Conservation (phyloP, 768 basidiomycete species). For the Podaxis sp. region DNA sequence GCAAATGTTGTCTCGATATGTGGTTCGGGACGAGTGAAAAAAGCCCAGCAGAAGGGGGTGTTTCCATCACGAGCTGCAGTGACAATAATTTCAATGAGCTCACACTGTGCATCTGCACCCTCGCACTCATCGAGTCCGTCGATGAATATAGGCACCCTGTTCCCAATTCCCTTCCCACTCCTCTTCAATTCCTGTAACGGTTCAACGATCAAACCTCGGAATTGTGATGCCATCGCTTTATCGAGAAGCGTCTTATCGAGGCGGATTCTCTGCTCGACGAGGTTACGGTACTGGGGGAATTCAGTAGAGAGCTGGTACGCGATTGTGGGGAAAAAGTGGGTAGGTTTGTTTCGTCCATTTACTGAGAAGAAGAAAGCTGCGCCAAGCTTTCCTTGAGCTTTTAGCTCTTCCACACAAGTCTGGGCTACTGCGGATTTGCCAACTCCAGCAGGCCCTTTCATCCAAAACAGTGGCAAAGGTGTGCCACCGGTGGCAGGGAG, state of each 20-base stretch:
- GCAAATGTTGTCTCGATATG: slow-evolving; percentile 1
- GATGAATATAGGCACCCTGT: background rate
- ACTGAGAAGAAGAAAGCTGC: slow-evolving; percentile 10
- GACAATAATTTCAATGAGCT: slow-evolving; percentile 1
- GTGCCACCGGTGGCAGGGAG: background rate
- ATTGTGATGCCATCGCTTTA: background rate
- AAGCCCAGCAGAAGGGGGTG: background rate
- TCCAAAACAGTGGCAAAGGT: background rate
- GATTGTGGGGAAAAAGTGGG: background rate
- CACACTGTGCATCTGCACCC: background rate
- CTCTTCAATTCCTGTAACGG: background rate
- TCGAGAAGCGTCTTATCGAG: background rate
- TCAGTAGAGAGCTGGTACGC: slow-evolving; percentile 4
- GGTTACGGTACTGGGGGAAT: background rate
- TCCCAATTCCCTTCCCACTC: background rate
- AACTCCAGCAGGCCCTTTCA: background rate
- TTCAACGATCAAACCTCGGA: background rate
- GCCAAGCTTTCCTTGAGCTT: background rate
- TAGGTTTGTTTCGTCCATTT: background rate
- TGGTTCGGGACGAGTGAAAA: slow-evolving; percentile 3
- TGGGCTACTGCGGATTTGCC: background rate
- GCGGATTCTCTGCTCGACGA: background rate
- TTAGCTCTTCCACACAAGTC: background rate
- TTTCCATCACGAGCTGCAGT: background rate
- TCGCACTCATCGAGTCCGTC: background rate